Percentiles rank a stretch among this genome's conserved stretches.
These are phyloP conservation scores for Trypanosoma lewisi DNA, from an alignment of 208 protist genomes.

Conservation along the genomic window DNA sequence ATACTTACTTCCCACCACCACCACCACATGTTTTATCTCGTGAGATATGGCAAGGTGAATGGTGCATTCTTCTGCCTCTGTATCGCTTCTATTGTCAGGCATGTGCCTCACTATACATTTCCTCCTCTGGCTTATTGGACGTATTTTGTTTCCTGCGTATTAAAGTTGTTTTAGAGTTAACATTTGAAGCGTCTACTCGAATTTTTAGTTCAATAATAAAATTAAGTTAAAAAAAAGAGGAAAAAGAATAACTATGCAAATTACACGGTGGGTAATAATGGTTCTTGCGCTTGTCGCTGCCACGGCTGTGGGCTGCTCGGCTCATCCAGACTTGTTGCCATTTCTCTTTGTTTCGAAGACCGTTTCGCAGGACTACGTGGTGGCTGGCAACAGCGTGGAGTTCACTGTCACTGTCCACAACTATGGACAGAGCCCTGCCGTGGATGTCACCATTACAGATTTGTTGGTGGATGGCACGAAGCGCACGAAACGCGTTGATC, in stretches of 20 bases:
- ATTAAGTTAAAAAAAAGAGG: not conserved
- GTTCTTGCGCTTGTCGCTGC: constrained; percentile 13
- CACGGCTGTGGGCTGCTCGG: constrained; percentile 11
- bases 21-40: no score
- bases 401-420: constrained; percentile 75
- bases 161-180: no score
- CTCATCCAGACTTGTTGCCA: constrained; percentile 34
- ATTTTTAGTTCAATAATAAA: not conserved
- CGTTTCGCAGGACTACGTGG: constrained; percentile 68
- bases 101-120: no score
- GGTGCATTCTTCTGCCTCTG: no score
- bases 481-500: constrained; percentile 47
- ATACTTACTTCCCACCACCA: no score
- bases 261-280: constrained; percentile 19
- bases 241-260: constrained; percentile 7
- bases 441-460: constrained; percentile 69
- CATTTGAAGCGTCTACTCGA: no score
- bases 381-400: constrained; percentile 70
- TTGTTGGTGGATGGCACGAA: constrained; percentile 47
- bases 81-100: no score
- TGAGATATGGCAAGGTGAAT: no score
- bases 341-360: constrained; percentile 81
- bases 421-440: constrained; percentile 75
- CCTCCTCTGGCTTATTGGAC: no score
- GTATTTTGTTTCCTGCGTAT: no score